phyloP scores from a whole-genome alignment of 495 filamentous ascomycete genomes.

The Xylaria bambusicola region DNA sequence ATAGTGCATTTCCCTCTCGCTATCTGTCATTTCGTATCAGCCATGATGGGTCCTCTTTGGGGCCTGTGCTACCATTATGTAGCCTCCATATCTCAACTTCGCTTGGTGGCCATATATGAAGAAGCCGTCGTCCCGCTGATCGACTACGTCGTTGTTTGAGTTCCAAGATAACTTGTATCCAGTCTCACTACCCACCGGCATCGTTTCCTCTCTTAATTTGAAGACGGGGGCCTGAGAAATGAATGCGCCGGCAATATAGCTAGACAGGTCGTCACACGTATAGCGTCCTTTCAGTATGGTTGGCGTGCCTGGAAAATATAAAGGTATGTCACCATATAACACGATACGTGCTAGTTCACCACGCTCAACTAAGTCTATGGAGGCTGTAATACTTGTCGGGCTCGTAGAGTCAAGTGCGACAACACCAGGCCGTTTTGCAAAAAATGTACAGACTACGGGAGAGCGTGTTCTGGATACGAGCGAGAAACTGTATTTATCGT shows the following conservation, averaged over 20 bases:
- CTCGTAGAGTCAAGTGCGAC: slow-evolving; percentile 54
- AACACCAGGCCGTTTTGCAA: slow-evolving; percentile 64
- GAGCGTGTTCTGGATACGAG: slow-evolving; percentile 65
- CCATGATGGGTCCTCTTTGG: neutral
- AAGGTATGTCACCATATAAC: slow-evolving; percentile 26
- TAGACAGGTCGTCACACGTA: neutral
- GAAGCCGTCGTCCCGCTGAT: neutral
- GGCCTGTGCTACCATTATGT: slow-evolving; percentile 5
- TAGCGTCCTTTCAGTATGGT: slow-evolving; percentile 35
- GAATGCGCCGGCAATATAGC: slow-evolving; percentile 2
- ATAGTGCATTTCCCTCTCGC: neutral
- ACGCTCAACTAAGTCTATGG: neutral
- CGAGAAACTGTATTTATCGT: slow-evolving; percentile 54
- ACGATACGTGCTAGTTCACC: neutral
- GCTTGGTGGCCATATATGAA: slow-evolving; percentile 4
- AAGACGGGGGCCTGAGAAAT: neutral
- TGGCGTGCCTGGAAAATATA: slow-evolving; percentile 50
- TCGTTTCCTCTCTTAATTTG: neutral
- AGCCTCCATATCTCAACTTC: neutral
- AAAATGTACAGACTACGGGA: slow-evolving; percentile 64
- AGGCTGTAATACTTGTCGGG: slow-evolving; percentile 47
- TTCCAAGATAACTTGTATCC: neutral
- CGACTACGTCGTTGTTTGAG: neutral
- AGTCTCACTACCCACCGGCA: neutral
- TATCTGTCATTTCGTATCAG: slow-evolving; percentile 14